phyloP scores from a whole-genome alignment of 805 yeast genomes.

The Zygotorulaspora chibaensis region DNA sequence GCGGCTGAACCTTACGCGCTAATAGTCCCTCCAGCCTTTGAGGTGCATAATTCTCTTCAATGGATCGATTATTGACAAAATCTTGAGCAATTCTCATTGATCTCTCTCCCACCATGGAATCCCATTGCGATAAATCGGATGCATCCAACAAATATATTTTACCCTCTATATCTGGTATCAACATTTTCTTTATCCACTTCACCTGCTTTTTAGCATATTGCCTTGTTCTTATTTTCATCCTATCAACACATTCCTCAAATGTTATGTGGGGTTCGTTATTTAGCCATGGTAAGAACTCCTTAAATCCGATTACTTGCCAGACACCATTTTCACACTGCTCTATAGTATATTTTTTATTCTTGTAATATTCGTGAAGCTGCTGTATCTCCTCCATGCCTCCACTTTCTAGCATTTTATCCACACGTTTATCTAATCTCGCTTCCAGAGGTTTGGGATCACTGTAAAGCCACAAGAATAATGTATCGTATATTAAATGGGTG shows the following conservation, averaged over 20 bases:
- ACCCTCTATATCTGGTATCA: slow-evolving; percentile 61
- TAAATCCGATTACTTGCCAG: slow-evolving; percentile 94
- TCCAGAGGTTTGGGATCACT: slow-evolving; percentile 57
- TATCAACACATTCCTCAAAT: slow-evolving; percentile 49
- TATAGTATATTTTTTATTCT: slow-evolving; percentile 24
- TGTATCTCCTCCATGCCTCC: slow-evolving; percentile 72
- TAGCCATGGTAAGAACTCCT: slow-evolving; percentile 78
- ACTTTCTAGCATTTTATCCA: slow-evolving; percentile 69
- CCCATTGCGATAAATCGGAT: slow-evolving; percentile 64
- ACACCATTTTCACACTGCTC: slow-evolving; percentile 65
- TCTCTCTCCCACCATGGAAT: slow-evolving; percentile 46
- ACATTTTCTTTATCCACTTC: slow-evolving; percentile 78
- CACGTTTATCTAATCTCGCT: slow-evolving; percentile 66
- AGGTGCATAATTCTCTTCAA: slow-evolving; percentile 37
- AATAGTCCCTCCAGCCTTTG: slow-evolving; percentile 33
- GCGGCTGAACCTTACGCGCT: slow-evolving; percentile 10
- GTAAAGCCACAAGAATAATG: slow-evolving; percentile 79
- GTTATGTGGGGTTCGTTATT: slow-evolving; percentile 21
- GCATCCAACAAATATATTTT: slow-evolving; percentile 70
- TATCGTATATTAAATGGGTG: slow-evolving; percentile 51
- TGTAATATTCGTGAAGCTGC: slow-evolving; percentile 49
- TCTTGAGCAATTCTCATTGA: slow-evolving; percentile 48
- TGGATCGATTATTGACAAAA: slow-evolving; percentile 33
- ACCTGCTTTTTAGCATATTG: slow-evolving; percentile 85
- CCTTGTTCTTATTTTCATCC: slow-evolving; percentile 81